Percentiles rank a stretch among this genome's conserved stretches.
Evolutionary conservation across 1,284 basidiomycete genomes (phyloP).

Genomic region (Cutaneotrichosporon mucoides): DNA sequence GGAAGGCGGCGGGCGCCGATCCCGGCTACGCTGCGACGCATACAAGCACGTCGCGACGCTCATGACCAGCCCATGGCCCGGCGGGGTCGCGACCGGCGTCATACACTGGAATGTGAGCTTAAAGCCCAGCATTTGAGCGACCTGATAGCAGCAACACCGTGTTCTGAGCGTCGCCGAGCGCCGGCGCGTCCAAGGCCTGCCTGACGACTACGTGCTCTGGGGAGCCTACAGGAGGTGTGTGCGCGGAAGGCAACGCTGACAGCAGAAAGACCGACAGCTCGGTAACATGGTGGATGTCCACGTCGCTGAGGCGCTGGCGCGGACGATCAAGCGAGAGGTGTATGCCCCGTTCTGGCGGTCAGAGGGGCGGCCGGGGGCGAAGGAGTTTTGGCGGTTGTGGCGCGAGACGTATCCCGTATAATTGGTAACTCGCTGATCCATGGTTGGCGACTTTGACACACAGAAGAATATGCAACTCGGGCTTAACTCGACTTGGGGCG

Average conservation of each 20-base stretch:
- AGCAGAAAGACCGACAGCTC: slow-evolving; percentile 12
- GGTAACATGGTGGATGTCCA: slow-evolving; percentile 25
- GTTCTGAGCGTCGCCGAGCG: slow-evolving; percentile 27
- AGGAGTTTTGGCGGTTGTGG: slow-evolving; percentile 9
- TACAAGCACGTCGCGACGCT: slow-evolving; percentile 14
- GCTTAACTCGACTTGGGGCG: too few species aligned
- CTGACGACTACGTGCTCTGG: slow-evolving; percentile 24
- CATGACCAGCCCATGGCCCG: slow-evolving; percentile 16
- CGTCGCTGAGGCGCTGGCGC: slow-evolving; percentile 22
- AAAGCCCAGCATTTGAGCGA: not conserved
- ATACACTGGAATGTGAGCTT: slow-evolving; percentile 25
- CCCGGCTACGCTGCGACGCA: not conserved
- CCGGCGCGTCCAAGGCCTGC: slow-evolving; percentile 28
- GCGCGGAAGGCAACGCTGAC: not conserved
- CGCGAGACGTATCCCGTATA: not conserved
- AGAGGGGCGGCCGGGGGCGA: slow-evolving; percentile 9
- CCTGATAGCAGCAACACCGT: slow-evolving; percentile 8
- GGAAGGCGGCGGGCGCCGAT: not conserved
- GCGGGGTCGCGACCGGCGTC: slow-evolving; percentile 11
- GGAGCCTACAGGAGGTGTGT: slow-evolving; percentile 12
- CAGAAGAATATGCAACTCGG: too few species aligned
- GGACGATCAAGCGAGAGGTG: slow-evolving; percentile 18
- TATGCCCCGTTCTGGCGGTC: slow-evolving; percentile 21
- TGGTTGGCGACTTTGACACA: too few species aligned
- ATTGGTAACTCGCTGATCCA: too few species aligned